These are phyloP conservation scores for Sodiomyces alkalinus DNA, from an alignment of 2,329 filamentous ascomycete genomes.

Conservation along the genomic window DNA sequence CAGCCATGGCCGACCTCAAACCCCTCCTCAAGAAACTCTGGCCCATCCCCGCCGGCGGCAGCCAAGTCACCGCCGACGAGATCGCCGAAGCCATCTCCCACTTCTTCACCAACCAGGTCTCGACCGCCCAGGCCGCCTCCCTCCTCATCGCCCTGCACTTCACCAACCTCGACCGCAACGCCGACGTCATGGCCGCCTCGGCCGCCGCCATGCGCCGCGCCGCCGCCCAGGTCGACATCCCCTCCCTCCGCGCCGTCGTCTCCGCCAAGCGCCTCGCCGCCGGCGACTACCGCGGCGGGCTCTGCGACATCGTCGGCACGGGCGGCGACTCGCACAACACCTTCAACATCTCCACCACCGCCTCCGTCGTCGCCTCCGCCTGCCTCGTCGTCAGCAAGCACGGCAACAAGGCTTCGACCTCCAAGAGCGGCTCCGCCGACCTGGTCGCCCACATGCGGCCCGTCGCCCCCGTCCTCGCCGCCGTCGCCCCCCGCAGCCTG, in stretches of 20 bases:
- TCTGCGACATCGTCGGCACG: constrained; percentile 94
- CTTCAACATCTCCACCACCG: constrained; percentile 94
- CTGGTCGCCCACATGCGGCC: constrained; percentile 65
- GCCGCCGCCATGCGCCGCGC: constrained; percentile 73
- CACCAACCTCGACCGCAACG: constrained; percentile 66
- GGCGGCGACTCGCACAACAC: constrained; percentile 94
- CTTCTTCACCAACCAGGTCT: constrained; percentile 82
- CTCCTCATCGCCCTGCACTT: constrained; percentile 87
- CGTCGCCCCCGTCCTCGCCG: constrained; percentile 55
- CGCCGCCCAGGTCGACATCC: constrained; percentile 54
- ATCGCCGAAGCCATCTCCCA: constrained; percentile 81
- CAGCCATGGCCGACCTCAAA: constrained; percentile 40
- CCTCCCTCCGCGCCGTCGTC: constrained; percentile 45
- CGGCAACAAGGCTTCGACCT: constrained; percentile 89
- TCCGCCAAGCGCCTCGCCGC: constrained; percentile 44
- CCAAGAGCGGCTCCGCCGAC: constrained; percentile 89
- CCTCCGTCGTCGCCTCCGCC: constrained; percentile 80
- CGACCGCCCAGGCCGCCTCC: constrained; percentile 75
- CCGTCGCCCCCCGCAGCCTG: constrained; percentile 59
- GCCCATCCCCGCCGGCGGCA: constrained; percentile 32
- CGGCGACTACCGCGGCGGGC: constrained; percentile 64
- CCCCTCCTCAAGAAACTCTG: constrained; percentile 60
- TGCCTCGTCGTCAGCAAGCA: constrained; percentile 84
- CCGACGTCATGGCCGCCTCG: constrained; percentile 76
- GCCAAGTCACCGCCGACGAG: constrained; percentile 53